Conservation (phyloP, 345 rosid genomes). For the Noccaea caerulescens region DNA sequence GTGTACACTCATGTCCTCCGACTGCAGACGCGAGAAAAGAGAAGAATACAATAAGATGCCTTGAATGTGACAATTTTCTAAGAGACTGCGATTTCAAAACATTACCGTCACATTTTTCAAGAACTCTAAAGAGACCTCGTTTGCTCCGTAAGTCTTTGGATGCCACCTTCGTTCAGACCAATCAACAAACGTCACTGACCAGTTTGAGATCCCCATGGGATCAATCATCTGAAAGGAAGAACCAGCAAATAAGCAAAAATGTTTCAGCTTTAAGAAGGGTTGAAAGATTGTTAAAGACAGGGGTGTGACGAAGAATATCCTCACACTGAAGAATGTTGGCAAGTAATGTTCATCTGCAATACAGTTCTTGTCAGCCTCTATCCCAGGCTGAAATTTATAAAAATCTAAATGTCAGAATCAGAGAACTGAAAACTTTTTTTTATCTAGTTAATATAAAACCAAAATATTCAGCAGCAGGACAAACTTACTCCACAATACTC, state of each 20-base stretch:
- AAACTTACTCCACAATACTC: conserved; percentile 80
- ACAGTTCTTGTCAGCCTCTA: conserved; percentile 89
- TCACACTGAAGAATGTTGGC: conserved; percentile 85
- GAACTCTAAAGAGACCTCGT: conserved; percentile 63
- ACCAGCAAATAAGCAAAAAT: conserved; percentile 17
- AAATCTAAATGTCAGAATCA: conserved; percentile 21
- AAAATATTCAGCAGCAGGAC: conserved; percentile 16
- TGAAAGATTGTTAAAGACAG: conserved; percentile 10
- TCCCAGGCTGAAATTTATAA: conserved; percentile 71
- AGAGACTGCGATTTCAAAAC: not conserved
- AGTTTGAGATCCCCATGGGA: conserved; percentile 87
- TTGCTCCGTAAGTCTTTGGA: conserved; percentile 72
- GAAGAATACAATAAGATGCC: conserved; percentile 7
- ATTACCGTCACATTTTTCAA: conserved; percentile 78
- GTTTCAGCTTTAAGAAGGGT: conserved; percentile 21
- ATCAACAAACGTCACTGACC: conserved; percentile 95
- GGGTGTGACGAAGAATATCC: conserved; percentile 19
- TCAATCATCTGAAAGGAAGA: conserved; percentile 68
- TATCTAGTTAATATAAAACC: not conserved
- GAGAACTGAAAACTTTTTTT: not conserved
- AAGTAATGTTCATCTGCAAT: conserved; percentile 96
- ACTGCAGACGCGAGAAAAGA: conserved; percentile 54
- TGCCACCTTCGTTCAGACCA: conserved; percentile 99
- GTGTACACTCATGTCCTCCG: conserved; percentile 68
- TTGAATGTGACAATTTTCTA: not conserved